Base-by-base conservation (phyloP, 2,329 filamentous ascomycete species). In the Sporothrix brasiliensis region DNA sequence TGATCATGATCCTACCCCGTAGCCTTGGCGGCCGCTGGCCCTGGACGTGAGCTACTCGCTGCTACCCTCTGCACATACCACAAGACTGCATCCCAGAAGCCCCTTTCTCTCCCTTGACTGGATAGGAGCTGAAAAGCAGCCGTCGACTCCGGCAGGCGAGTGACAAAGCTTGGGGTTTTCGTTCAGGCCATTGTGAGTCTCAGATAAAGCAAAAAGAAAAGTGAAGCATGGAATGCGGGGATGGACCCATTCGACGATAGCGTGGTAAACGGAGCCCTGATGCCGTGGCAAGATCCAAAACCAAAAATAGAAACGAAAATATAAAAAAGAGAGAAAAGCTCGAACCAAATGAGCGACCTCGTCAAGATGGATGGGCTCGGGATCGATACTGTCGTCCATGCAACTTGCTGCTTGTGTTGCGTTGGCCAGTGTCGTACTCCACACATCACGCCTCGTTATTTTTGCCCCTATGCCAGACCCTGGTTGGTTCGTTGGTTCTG, bases 401-500 rank as follows among this genome's bases (percentile, higher is more conserved):
- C 61, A 50, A 24, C 50, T 14, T 66, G 44, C 34, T 34, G 34
- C 34, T 34, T 34, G 34, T 19, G 58, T 30, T 39, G 63, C 19
- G 44, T 41, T 50, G 60, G 34, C 27, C 27, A 30, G 27, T 30
- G 27, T 30, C 34, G 6, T 34, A 9, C 34, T 34, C 34, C 34
- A 5, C 4, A 30, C 4, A 5, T 30, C 27, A 21, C 24, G 30
- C 44, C 3, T 30, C 14, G 60, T 50, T 27, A 47, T 49, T 49
- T 34, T 30, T 50, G 24, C 16, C n/a, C 21, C 30, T 61, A 47
- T 47, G n/a, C 13, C 7, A 24, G 4, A n/a, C 44, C 21, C 10
- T 61, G 44, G 44, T 49, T 61, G 44, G 47, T 69, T 69, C 54
- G 56, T 21, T 53, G n/a, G 54, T 34, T 34, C 14, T 44, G 11